Conservation (phyloP, 352 stramenopile genomes). For the Globisporangium echinulatum region DNA sequence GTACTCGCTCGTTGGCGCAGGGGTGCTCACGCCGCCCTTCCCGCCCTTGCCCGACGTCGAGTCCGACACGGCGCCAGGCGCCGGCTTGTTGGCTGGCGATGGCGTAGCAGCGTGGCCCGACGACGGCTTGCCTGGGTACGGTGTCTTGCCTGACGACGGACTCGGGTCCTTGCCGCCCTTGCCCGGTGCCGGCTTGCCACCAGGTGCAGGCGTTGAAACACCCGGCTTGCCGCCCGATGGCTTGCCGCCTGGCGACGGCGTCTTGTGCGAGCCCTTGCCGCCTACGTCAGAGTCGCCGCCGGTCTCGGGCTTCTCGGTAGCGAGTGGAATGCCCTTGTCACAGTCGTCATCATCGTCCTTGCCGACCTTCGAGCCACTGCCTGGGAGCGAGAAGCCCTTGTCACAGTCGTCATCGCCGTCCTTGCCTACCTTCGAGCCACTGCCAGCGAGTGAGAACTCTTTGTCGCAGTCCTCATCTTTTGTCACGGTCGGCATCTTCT, state of each 20-base stretch:
- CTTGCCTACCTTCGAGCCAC: constrained; percentile 7
- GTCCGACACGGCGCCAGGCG: constrained; percentile 6
- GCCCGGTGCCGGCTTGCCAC: not conserved
- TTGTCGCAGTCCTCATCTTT: constrained; percentile 25
- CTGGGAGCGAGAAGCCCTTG: constrained; percentile 12
- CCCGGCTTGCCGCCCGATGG: constrained; percentile 5
- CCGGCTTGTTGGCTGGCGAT: constrained; percentile 7
- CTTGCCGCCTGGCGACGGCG: constrained; percentile 2
- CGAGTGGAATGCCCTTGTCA: constrained; percentile 12
- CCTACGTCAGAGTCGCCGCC: constrained; percentile 3
- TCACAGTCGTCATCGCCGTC: constrained; percentile 12
- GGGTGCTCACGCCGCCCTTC: not conserved
- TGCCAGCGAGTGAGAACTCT: constrained; percentile 26
- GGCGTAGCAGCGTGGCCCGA: not conserved
- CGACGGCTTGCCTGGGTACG: not conserved
- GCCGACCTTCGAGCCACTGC: not conserved
- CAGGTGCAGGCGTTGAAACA: constrained; percentile 1
- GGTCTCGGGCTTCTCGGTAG: constrained; percentile 9
- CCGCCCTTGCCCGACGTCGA: constrained; percentile 3
- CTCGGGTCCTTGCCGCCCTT: not conserved
- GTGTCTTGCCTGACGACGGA: not conserved
- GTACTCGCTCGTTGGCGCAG: constrained; percentile 3
- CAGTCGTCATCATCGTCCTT: constrained; percentile 7
- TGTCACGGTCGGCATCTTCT: constrained; percentile 1
- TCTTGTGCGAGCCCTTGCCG: constrained; percentile 5